Evolutionary conservation across 768 basidiomycete genomes (phyloP).

Genomic region (Termitomyces eurrhizus): DNA sequence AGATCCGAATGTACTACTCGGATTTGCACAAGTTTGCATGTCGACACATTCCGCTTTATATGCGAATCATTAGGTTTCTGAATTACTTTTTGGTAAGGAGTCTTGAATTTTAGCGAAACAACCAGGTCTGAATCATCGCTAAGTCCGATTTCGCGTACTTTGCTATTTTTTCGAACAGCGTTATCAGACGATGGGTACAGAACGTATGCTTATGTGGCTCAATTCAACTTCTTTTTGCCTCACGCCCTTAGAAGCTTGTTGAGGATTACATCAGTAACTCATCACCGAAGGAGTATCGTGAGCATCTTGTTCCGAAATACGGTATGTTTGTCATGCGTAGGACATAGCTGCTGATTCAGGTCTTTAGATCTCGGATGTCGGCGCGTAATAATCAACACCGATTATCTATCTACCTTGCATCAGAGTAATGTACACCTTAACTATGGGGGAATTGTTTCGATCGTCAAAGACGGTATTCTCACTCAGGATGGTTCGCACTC

Average conservation of each 20-base stretch:
- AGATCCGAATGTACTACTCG: constrained; percentile 26
- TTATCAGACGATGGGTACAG: constrained; percentile 4
- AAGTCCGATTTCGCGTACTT: constrained; percentile 11
- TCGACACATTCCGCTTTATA: constrained; percentile 33
- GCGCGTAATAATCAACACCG: constrained; percentile 46
- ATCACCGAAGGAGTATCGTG: constrained; percentile 43
- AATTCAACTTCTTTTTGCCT: neutral
- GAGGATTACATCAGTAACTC: constrained; percentile 31
- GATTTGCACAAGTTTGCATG: constrained; percentile 36
- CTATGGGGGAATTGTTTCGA: constrained; percentile 35
- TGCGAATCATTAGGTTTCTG: constrained; percentile 24
- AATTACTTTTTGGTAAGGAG: constrained; percentile 15
- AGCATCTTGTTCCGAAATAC: constrained; percentile 44
- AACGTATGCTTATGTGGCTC: neutral
- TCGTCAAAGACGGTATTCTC: constrained; percentile 38
- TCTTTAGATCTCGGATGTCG: constrained; percentile 47
- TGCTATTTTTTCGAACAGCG: constrained; percentile 10
- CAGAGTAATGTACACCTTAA: constrained; percentile 42
- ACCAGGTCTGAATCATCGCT: neutral
- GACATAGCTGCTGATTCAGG: neutral
- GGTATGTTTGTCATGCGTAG: constrained; percentile 25
- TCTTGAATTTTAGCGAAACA: neutral
- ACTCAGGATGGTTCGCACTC: constrained; percentile 31
- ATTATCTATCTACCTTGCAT: constrained; percentile 41
- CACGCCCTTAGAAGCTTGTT: constrained; percentile 13